Conservation (phyloP, 768 basidiomycete species). For the Pisolithus microcarpus region DNA sequence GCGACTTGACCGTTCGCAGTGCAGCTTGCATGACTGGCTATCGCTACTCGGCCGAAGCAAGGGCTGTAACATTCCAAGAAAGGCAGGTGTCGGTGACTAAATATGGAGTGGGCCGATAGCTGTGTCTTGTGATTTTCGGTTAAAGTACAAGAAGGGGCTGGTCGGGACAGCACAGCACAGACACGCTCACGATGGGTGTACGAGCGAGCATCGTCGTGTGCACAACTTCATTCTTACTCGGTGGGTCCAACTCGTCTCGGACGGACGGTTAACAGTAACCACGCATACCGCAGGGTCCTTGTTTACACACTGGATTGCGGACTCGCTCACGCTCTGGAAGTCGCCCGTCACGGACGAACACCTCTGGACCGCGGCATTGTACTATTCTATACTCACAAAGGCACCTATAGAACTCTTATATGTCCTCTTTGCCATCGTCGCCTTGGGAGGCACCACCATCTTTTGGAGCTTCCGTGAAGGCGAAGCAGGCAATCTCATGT, state of each 20-base stretch:
- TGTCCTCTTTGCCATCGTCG: slow-evolving; percentile 47
- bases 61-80: neutral
- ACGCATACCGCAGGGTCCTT: slow-evolving; percentile 48
- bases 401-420: slow-evolving; percentile 52
- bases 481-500: slow-evolving; percentile 81
- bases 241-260: slow-evolving; percentile 29
- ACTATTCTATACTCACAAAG: slow-evolving; percentile 73
- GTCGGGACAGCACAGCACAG: neutral
- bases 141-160: neutral
- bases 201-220: slow-evolving; percentile 70
- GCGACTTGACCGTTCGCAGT: no score
- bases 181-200: slow-evolving; percentile 47
- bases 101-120: neutral
- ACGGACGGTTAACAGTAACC: neutral
- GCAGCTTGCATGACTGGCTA: neutral
- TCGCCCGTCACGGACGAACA: slow-evolving; percentile 79
- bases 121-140: slow-evolving; percentile 15
- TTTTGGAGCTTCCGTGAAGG: slow-evolving; percentile 75
- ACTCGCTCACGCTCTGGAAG: slow-evolving; percentile 86
- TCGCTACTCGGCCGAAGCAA: neutral
- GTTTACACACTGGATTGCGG: slow-evolving; percentile 91
- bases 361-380: slow-evolving; percentile 75
- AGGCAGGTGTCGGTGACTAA: neutral
- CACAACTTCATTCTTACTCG: slow-evolving; percentile 74
- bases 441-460: slow-evolving; percentile 58